These are phyloP conservation scores for Vanderwaltozyma tropicalis DNA, from an alignment of 805 yeast species.

Conservation along the genomic window DNA sequence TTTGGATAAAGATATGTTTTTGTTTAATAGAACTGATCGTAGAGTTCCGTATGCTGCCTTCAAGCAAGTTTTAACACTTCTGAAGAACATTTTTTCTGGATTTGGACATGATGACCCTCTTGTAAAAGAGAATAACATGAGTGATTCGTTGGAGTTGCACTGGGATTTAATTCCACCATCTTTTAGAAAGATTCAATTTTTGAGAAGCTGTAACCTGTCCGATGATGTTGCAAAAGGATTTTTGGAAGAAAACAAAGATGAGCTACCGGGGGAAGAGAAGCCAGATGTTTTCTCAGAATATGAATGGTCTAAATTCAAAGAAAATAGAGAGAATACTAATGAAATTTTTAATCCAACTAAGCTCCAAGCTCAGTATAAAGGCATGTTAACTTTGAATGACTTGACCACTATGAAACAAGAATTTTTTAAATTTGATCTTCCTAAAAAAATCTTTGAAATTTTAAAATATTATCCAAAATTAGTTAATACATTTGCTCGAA, in stretches of 20 bases:
- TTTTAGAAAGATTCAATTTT: slow-evolving; percentile 13
- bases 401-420: slow-evolving; percentile 33
- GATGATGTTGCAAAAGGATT: slow-evolving; percentile 24
- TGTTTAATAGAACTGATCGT: slow-evolving; percentile 19
- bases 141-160: slow-evolving; percentile 17
- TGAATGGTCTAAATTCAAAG: slow-evolving; percentile 24
- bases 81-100: slow-evolving; percentile 35
- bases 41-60: slow-evolving; percentile 33
- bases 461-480: slow-evolving; percentile 36
- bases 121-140: no score
- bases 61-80: slow-evolving; percentile 36
- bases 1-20: slow-evolving; percentile 10
- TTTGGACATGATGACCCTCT: no score
- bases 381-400: slow-evolving; percentile 32
- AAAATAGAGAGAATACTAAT: slow-evolving; percentile 14
- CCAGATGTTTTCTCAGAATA: slow-evolving; percentile 21
- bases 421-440: slow-evolving; percentile 24
- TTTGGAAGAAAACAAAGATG: slow-evolving; percentile 27
- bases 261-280: slow-evolving; percentile 15
- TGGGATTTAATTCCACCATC: slow-evolving; percentile 26
- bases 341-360: slow-evolving; percentile 21
- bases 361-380: slow-evolving; percentile 31
- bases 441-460: slow-evolving; percentile 35
- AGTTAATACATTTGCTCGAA: slow-evolving; percentile 31
- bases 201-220: slow-evolving; percentile 22